These are phyloP conservation scores for Flammula alnicola DNA, from an alignment of 1,284 basidiomycete species.

Conservation along the genomic window DNA sequence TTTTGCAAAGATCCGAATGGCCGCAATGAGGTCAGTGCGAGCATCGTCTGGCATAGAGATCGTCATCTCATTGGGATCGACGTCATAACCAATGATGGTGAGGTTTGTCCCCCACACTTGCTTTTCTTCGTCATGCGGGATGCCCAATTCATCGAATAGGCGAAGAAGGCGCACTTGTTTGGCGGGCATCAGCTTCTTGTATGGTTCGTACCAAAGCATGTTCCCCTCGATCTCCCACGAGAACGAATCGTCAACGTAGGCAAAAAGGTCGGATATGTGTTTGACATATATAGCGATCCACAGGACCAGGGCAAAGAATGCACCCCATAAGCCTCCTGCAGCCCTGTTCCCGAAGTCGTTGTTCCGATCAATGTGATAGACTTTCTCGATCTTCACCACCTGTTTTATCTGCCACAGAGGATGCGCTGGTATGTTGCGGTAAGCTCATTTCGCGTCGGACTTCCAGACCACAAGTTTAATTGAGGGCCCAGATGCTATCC, in stretches of 20 bases:
- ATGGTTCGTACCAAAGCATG: constrained; percentile 30
- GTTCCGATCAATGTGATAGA: constrained; percentile 32
- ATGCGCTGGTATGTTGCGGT: constrained; percentile 40
- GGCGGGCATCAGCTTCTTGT: constrained; percentile 26
- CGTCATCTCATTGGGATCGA: no score
- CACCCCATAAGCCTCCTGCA: constrained; percentile 23
- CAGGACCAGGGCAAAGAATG: constrained; percentile 26
- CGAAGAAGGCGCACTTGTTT: constrained; percentile 32
- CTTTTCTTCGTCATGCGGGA: no score
- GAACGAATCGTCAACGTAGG: constrained; percentile 37
- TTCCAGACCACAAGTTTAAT: constrained; percentile 34
- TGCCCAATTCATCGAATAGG: no score
- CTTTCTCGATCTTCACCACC: constrained; percentile 33
- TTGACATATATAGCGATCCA: constrained; percentile 32
- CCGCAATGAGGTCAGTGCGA: constrained; percentile 14
- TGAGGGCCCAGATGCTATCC: background rate
- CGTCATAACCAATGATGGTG: no score
- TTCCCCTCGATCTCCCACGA: constrained; percentile 15
- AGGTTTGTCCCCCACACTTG: no score
- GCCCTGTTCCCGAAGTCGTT: constrained; percentile 32
- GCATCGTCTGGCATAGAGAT: constrained; percentile 15
- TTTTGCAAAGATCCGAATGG: constrained; percentile 23
- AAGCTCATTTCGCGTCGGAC: constrained; percentile 44
- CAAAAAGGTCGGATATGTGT: constrained; percentile 13
- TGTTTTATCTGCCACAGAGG: constrained; percentile 50